A percentile compares a stretch with the other conserved stretches of the same genome.
phyloP scores from a whole-genome alignment of 2,329 filamentous ascomycete species.

The Pyrenochaeta sp. region DNA sequence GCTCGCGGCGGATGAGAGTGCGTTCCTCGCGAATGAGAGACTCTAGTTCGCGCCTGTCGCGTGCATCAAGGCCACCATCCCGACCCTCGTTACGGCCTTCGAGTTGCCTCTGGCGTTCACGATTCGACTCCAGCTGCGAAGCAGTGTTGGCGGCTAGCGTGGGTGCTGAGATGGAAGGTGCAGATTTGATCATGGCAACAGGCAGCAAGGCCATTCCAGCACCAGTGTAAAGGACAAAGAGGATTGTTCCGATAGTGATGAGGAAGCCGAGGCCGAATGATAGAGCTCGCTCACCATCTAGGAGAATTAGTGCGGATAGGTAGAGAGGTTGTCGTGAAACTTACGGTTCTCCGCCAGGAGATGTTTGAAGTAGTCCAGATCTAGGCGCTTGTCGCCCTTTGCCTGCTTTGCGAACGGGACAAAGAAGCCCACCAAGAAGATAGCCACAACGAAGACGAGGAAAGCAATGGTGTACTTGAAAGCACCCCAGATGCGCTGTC shows the following conservation, averaged over 20 bases:
- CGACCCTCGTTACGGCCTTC: slow-evolving; percentile 84
- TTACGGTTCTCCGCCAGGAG: slow-evolving; percentile 81
- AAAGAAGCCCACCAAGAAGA: slow-evolving; percentile 95
- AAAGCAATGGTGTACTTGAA: slow-evolving; percentile 92
- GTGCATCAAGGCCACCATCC: slow-evolving; percentile 76
- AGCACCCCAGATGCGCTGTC: slow-evolving; percentile 79
- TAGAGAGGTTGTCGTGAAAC: slow-evolving; percentile 34
- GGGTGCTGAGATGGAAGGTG: slow-evolving; percentile 84
- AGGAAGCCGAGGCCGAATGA: slow-evolving; percentile 91
- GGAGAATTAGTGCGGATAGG: slow-evolving; percentile 17
- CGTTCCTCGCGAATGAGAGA: slow-evolving; percentile 88
- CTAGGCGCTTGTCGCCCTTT: slow-evolving; percentile 69
- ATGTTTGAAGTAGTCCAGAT: slow-evolving; percentile 91
- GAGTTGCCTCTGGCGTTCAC: slow-evolving; percentile 89
- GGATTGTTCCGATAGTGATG: slow-evolving; percentile 82
- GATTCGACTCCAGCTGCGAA: slow-evolving; percentile 83
- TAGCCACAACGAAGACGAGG: slow-evolving; percentile 76
- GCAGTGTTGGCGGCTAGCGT: slow-evolving; percentile 79
- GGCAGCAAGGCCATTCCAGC: slow-evolving; percentile 88
- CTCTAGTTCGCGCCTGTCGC: slow-evolving; percentile 89
- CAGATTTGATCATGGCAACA: slow-evolving; percentile 89
- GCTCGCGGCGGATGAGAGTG: slow-evolving; percentile 87
- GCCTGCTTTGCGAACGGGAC: slow-evolving; percentile 78
- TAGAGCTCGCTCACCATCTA: slow-evolving; percentile 87
- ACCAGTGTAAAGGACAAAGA: slow-evolving; percentile 90